Base-by-base conservation (phyloP, 495 filamentous ascomycete genomes). In the Penicillium alfredii region DNA sequence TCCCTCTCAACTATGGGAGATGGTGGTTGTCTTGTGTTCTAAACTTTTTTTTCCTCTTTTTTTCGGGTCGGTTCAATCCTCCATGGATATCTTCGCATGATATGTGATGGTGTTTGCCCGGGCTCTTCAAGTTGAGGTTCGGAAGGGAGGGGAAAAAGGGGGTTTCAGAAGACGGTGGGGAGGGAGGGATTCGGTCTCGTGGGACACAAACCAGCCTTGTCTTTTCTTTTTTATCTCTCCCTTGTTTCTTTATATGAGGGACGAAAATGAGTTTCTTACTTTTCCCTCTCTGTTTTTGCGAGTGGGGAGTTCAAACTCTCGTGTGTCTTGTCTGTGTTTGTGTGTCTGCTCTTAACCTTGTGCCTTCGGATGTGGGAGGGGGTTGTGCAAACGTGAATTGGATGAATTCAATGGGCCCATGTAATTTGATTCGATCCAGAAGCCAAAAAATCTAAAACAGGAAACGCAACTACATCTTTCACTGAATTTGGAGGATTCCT, bases 371-470 rank as follows among this genome's bases (percentile, higher is more conserved):
- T 46, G 43, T 41, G 37, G 43, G 40, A 20, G 48, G n/a, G n/a
- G n/a, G n/a, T n/a, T 48, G 48, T 47, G 49, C 49, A 53, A 56
- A 49, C 37, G 49, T 45, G 53, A 56, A 53, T 56, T 56, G 49
- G 49, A 56, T 53, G 44, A 56, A 53, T 40, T 47, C 48, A 57
- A 52, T 36, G 42, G 38, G 35, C 33, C 36, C 47, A 52, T 63
- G 59, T 61, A 63, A 58, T 60, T 61, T 56, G 60, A 56, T 55
- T 61, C 51, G 47, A 58, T 42, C 38, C 47, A 50, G 33, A 55
- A 49, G 45, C 57, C 53, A 51, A 47, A 40, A 51, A 55, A 59
- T 45, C 47, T 38, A 45, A 58, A 58, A 46, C 44, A 53, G 52
- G 52, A 30, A 56, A 40, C 33, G 38, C 37, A 48, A 51, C 47